Evolutionary conservation across 371 early-diverging fungal species (phyloP).

Genomic region (Lichtheimia ramosa): DNA sequence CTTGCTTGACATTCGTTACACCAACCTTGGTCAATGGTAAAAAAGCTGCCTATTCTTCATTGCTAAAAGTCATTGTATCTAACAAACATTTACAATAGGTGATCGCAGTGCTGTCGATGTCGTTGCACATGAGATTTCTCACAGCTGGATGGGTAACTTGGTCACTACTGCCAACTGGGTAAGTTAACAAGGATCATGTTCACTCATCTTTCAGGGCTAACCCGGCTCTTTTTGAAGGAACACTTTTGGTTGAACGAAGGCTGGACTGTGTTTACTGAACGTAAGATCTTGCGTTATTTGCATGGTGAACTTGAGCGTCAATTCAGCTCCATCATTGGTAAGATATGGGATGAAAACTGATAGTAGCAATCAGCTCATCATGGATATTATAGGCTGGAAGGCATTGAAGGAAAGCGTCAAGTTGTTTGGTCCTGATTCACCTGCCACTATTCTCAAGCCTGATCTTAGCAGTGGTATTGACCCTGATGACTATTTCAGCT

Average conservation of each 20-base stretch:
- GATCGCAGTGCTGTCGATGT: conserved; percentile 95
- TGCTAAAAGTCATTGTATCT: not conserved
- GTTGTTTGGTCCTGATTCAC: conserved; percentile 73
- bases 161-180: conserved; percentile 92
- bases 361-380: not conserved
- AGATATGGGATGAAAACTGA: not conserved
- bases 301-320: conserved; percentile 85
- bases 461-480: conserved; percentile 77
- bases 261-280: conserved; percentile 93
- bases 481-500: conserved; percentile 94
- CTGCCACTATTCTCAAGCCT: conserved; percentile 79
- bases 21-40: conserved; percentile 88
- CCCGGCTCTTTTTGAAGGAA: conserved; percentile 24
- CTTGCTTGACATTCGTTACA: conserved; percentile 89
- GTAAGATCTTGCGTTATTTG: conserved; percentile 80
- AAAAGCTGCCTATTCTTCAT: not conserved
- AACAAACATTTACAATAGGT: conserved; percentile 18
- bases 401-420: conserved; percentile 79
- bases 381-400: conserved; percentile 52
- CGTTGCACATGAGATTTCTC: conserved; percentile 97
- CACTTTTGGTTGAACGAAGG: conserved; percentile 96
- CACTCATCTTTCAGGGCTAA: too few species aligned
- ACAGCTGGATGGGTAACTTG: conserved; percentile 97
- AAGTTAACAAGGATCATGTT: conserved; percentile 10
- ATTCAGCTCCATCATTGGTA: conserved; percentile 85